Evolutionary conservation across 164 flowering plant genomes (phyloP).

Genomic region (Piper betle): DNA sequence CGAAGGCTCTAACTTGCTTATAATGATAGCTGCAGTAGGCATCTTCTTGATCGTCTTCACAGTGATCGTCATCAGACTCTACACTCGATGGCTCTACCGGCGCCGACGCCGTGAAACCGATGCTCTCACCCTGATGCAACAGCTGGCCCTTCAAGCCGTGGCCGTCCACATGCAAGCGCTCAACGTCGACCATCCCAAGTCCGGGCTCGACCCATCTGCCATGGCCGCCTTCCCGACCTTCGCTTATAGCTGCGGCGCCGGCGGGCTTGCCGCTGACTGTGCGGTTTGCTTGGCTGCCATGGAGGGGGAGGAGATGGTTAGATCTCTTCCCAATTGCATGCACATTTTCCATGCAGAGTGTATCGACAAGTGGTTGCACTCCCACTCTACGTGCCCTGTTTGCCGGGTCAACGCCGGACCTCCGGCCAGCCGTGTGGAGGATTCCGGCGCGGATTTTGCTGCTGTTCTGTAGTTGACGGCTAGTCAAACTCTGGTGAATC

Average conservation of each 20-base stretch:
- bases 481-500: too few species aligned
- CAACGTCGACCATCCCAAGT: background rate
- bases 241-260: background rate
- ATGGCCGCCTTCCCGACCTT: background rate
- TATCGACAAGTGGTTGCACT: constrained; percentile 41
- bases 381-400: constrained; percentile 39
- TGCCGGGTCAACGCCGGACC: constrained; percentile 35
- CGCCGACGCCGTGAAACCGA: background rate
- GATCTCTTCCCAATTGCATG: constrained; percentile 41
- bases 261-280: constrained; percentile 24
- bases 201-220: background rate
- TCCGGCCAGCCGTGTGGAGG: background rate
- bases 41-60: background rate
- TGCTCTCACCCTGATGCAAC: background rate
- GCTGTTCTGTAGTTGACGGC: too few species aligned
- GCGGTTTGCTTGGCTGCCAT: constrained; percentile 43
- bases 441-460: too few species aligned
- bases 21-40: background rate
- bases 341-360: constrained; percentile 51
- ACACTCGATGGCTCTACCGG: background rate
- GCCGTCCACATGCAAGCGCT: background rate
- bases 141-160: background rate
- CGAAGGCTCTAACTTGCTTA: background rate
- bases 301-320: constrained; percentile 28
- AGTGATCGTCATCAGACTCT: background rate